Conservation (phyloP, 106 monocot genomes). For the Chionographis japonica region DNA sequence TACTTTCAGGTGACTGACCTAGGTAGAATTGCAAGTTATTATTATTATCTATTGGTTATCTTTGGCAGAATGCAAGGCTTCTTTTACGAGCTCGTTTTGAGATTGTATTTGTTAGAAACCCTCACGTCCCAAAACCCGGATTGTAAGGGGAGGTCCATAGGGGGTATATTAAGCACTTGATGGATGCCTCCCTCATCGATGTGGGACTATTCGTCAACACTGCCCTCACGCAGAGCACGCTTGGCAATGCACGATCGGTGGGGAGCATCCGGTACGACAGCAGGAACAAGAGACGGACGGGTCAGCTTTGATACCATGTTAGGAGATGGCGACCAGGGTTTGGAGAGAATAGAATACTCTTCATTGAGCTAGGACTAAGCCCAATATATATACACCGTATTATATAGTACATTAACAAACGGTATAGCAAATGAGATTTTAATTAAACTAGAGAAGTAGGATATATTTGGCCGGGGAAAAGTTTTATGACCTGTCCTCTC, state of each 20-base stretch:
- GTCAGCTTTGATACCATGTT: no score
- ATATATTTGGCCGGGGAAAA: slow-evolving; percentile 95
- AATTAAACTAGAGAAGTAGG: slow-evolving; percentile 95
- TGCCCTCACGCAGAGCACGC: no score
- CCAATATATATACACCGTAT: slow-evolving; percentile 90
- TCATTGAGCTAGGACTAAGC: slow-evolving; percentile 86
- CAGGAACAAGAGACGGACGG: no score
- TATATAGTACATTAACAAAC: slow-evolving; percentile 83
- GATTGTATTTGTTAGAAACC: slow-evolving; percentile 90
- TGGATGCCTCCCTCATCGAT: no score
- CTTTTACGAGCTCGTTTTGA: slow-evolving; percentile 91
- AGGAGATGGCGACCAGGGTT: no score
- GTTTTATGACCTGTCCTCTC: slow-evolving; percentile 84
- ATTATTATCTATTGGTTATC: slow-evolving; percentile 36
- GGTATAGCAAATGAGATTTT: slow-evolving; percentile 94
- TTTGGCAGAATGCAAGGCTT: slow-evolving; percentile 72
- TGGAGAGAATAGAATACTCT: no score
- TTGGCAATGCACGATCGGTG: no score
- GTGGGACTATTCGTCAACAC: no score
- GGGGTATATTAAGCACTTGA: no score
- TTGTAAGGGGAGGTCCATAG: no score
- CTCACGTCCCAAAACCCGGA: no score
- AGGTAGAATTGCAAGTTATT: slow-evolving; percentile 94
- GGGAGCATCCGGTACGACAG: no score
- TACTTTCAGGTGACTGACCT: slow-evolving; percentile 97